Evolutionary conservation across 139 green algal genomes (phyloP), one percentile per base, ranked within the genome.

Genomic region (Auxenochlorella pyrenoidosa): DNA sequence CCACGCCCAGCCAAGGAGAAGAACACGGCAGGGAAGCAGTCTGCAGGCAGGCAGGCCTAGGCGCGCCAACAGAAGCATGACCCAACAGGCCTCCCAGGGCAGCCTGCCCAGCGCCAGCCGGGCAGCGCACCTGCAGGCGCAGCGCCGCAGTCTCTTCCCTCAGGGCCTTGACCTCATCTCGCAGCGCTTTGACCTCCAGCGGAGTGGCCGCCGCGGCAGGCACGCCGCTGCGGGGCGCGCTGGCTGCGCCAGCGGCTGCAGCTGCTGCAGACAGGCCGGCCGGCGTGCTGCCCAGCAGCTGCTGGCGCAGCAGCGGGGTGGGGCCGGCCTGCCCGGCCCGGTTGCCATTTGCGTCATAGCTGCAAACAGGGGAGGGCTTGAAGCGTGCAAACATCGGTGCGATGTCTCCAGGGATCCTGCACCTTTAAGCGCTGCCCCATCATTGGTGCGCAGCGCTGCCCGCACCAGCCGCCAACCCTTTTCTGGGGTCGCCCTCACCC

Each of bases 341-440:
- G 32, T 88, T 41, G 40, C 73, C 84, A 58, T 88, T 18, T 5
- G 43, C 72, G 26, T 87, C 83, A 30, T 73, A 87, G 43, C 83
- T 87, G 83, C 47, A 60, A 22, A 16, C 34, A 79, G 54, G 26
- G 19, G 1, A 40, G 26, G 19, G 26, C 36, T 19, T 6, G 30
- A n/a, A n/a, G n/a, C n/a, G n/a, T n/a, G n/a, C n/a, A n/a, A n/a
- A n/a, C n/a, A n/a, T n/a, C n/a, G n/a, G n/a, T n/a, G n/a, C n/a
- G n/a, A n/a, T n/a, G n/a, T n/a, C n/a, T n/a, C n/a, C n/a, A n/a
- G n/a, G n/a, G n/a, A n/a, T n/a, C n/a, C n/a, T n/a, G n/a, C n/a
- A n/a, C n/a, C n/a, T n/a, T n/a, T n/a, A n/a, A n/a, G n/a, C n/a
- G n/a, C n/a, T n/a, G n/a, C n/a, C n/a, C n/a, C n/a, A n/a, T n/a